These are phyloP conservation scores for Epithemia pelagica DNA, from an alignment of 108 stramenopile genomes.

Conservation along the genomic window DNA sequence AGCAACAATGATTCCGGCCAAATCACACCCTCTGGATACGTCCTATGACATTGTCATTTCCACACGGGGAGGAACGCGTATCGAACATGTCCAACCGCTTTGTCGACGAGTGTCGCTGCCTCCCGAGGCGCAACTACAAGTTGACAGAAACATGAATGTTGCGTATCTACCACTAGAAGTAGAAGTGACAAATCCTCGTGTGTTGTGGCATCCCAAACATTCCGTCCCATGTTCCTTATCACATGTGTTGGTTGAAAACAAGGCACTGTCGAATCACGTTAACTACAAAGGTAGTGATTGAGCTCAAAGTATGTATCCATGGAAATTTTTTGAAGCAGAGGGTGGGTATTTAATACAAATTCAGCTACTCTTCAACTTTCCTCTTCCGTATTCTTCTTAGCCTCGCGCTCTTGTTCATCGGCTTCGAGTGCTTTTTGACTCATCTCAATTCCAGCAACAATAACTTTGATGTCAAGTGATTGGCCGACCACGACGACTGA, in stretches of 20 bases:
- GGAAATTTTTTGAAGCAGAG: no score
- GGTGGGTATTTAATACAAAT: no score
- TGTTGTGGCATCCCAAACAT: background rate
- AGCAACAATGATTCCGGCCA: background rate
- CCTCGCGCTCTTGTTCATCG: constrained; percentile 66
- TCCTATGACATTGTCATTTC: background rate
- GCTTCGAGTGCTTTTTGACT: constrained; percentile 71
- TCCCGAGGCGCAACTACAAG: background rate
- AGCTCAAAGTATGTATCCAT: no score
- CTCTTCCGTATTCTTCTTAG: constrained; percentile 52
- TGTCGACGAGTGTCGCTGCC: background rate
- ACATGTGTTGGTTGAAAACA: background rate
- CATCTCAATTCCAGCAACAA: constrained; percentile 76
- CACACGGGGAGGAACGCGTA: background rate
- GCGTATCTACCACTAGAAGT: background rate
- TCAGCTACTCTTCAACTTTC: constrained; percentile 1
- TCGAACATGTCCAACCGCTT: background rate
- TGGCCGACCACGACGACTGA: constrained; percentile 66
- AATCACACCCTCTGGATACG: background rate
- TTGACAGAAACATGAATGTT: background rate
- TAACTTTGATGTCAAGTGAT: constrained; percentile 38
- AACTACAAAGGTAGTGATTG: no score
- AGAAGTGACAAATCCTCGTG: background rate
- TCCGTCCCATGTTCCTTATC: background rate
- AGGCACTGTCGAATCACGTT: no score